phyloP scores from a whole-genome alignment of 495 filamentous ascomycete genomes.

The Parachaetomium inaequale region DNA sequence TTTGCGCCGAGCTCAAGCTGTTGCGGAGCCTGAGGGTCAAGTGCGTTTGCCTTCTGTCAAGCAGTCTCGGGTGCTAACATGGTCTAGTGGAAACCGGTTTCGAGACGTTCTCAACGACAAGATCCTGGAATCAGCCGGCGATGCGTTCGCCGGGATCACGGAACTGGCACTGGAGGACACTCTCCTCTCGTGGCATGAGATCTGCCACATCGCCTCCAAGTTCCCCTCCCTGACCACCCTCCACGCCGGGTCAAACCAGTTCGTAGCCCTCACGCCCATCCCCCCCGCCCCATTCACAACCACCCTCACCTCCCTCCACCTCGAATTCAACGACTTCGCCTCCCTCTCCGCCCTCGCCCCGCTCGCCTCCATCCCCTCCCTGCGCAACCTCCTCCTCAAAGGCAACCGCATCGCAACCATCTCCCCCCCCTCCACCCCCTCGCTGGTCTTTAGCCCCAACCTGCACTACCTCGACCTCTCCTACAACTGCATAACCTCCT shows the following conservation, averaged over 20 bases:
- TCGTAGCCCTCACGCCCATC: constrained; percentile 39
- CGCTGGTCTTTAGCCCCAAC: constrained; percentile 34
- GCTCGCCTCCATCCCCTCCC: constrained; percentile 54
- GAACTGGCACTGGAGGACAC: constrained; percentile 71
- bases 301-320: constrained; percentile 54
- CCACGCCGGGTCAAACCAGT: constrained; percentile 45
- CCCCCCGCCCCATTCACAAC: constrained; percentile 47
- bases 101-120: constrained; percentile 38
- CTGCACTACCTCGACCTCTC: constrained; percentile 72
- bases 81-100: constrained; percentile 74
- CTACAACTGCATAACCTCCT: constrained; percentile 68
- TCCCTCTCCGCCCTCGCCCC: constrained; percentile 55
- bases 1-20: constrained; percentile 62
- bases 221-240: constrained; percentile 63
- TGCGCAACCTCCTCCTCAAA: constrained; percentile 60
- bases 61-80: constrained; percentile 31
- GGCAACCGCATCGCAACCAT: constrained; percentile 49
- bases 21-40: constrained; percentile 66
- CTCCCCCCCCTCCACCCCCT: constrained; percentile 20
- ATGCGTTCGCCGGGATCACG: constrained; percentile 55
- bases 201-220: constrained; percentile 45
- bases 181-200: constrained; percentile 68
- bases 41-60: constrained; percentile 48
- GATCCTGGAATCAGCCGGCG: constrained; percentile 30
- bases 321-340: constrained; percentile 73